phyloP scores from a whole-genome alignment of 1,139 yeast species.

The Kodamaea plutei region DNA sequence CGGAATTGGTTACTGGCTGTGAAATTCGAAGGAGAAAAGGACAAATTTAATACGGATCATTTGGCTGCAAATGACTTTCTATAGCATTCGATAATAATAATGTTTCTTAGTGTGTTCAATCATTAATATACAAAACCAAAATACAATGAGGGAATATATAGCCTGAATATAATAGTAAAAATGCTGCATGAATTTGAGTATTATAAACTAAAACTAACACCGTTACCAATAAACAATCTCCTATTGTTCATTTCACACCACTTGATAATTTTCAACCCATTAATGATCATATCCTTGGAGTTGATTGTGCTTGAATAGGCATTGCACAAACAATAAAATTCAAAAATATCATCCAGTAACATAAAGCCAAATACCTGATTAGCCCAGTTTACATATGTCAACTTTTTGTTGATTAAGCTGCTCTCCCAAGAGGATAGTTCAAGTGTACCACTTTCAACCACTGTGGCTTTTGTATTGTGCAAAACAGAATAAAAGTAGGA shows the following conservation, averaged over 20 bases:
- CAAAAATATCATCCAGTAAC: constrained; percentile 33
- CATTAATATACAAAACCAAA: no score
- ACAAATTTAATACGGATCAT: no score
- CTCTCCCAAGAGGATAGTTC: no score
- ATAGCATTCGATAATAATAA: no score
- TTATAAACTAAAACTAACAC: constrained; percentile 21
- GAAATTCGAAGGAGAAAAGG: no score
- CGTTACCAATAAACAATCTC: constrained; percentile 31
- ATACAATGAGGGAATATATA: no score
- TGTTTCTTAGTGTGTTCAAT: no score
- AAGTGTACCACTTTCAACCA: constrained; percentile 11
- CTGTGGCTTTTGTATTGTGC: constrained; percentile 26
- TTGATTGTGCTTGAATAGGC: constrained; percentile 15
- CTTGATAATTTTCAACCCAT: constrained; percentile 31
- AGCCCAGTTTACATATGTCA: constrained; percentile 33
- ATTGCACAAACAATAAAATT: constrained; percentile 37
- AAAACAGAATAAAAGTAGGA: constrained; percentile 32
- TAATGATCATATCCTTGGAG: constrained; percentile 30
- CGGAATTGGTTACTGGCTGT: no score
- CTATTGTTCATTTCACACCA: constrained; percentile 39
- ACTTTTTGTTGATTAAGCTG: constrained; percentile 22
- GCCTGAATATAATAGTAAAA: no score
- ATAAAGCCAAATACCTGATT: constrained; percentile 33
- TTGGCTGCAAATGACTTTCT: no score
- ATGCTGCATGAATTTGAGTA: no score